phyloP scores from a whole-genome alignment of 2,329 filamentous ascomycete species.

The Cordyceps cicadae region DNA sequence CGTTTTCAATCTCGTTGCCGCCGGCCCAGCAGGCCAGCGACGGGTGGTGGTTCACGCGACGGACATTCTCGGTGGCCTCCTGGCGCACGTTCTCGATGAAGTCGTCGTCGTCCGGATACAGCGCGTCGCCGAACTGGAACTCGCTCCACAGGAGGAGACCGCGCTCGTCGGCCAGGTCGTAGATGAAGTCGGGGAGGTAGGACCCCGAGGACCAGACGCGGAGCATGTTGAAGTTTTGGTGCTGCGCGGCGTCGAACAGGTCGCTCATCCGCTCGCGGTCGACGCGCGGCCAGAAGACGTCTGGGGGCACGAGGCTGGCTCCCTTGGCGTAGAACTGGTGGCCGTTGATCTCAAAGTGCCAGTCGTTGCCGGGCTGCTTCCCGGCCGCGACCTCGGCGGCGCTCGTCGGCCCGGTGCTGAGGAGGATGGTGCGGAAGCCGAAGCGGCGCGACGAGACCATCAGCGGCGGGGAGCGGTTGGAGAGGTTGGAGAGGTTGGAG shows the following conservation, averaged over 20 bases:
- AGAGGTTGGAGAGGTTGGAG: not conserved
- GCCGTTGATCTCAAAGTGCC: slow-evolving; percentile 60
- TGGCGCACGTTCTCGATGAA: slow-evolving; percentile 48
- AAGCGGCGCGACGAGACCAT: slow-evolving; percentile 43
- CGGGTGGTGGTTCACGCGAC: slow-evolving; percentile 53
- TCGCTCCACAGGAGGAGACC: slow-evolving; percentile 56
- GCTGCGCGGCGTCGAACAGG: slow-evolving; percentile 40
- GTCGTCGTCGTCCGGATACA: slow-evolving; percentile 46
- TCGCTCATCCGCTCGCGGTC: slow-evolving; percentile 41
- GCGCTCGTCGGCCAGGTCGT: slow-evolving; percentile 52
- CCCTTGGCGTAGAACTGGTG: slow-evolving; percentile 57
- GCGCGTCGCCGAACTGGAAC: slow-evolving; percentile 52
- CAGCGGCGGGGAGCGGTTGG: slow-evolving; percentile 12
- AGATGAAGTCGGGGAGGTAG: slow-evolving; percentile 54
- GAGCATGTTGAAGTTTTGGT: slow-evolving; percentile 54
- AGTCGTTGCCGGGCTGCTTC: slow-evolving; percentile 32
- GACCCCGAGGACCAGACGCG: slow-evolving; percentile 53
- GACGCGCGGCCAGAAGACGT: slow-evolving; percentile 55
- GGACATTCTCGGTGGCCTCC: slow-evolving; percentile 52
- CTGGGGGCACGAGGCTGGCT: slow-evolving; percentile 55
- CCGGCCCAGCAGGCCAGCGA: slow-evolving; percentile 46
- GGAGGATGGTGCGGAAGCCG: slow-evolving; percentile 54
- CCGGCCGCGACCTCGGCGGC: slow-evolving; percentile 44
- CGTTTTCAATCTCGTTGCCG: slow-evolving; percentile 52
- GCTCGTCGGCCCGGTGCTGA: slow-evolving; percentile 47